Evolutionary conservation across 2,329 filamentous ascomycete genomes (phyloP).

Genomic region (Dothideomycetes sp.): DNA sequence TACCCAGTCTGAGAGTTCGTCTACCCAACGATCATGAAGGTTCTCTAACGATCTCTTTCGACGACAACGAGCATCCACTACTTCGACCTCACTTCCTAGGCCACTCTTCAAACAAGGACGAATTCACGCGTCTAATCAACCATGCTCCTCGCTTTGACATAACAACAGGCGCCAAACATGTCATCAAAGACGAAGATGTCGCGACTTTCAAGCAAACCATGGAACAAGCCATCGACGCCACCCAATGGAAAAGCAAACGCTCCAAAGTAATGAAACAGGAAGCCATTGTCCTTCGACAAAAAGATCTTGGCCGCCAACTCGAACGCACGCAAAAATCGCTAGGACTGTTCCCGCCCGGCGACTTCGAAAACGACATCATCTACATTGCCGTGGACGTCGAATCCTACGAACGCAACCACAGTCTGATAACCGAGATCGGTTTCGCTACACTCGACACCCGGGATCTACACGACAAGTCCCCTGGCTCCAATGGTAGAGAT

Average conservation of each 20-base stretch:
- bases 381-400: constrained; percentile 79
- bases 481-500: constrained; percentile 51
- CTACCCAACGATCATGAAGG: constrained; percentile 48
- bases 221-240: constrained; percentile 39
- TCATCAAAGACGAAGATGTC: constrained; percentile 29
- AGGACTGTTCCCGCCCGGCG: constrained; percentile 49
- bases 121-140: constrained; percentile 30
- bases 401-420: constrained; percentile 59
- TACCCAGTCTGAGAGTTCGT: constrained; percentile 44
- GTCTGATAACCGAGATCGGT: constrained; percentile 74
- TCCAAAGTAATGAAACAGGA: constrained; percentile 42
- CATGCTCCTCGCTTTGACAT: constrained; percentile 6
- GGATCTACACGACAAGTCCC: constrained; percentile 45
- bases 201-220: constrained; percentile 48
- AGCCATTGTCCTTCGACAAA: constrained; percentile 42
- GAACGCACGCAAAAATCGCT: constrained; percentile 61
- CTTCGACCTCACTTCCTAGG: constrained; percentile 62
- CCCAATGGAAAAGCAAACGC: constrained; percentile 36
- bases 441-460: constrained; percentile 69
- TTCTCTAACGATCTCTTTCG: constrained; percentile 54
- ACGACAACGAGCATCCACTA: constrained; percentile 51
- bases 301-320: constrained; percentile 46
- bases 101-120: constrained; percentile 40
- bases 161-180: no score
- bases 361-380: constrained; percentile 47